Conservation (phyloP, 345 rosid genomes). For the Lepidium africanum region DNA sequence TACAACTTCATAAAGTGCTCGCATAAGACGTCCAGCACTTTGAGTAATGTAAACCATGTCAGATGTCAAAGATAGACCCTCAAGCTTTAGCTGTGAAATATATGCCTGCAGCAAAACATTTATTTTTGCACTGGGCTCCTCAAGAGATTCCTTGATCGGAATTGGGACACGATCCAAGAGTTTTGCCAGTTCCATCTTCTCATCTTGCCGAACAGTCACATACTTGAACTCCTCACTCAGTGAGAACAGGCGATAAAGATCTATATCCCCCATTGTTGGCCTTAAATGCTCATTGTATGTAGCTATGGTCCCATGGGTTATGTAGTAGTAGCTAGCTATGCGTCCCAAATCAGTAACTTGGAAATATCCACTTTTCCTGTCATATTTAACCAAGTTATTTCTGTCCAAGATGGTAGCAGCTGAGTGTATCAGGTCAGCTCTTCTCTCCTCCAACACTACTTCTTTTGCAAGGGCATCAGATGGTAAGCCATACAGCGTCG, state of each 20-base stretch:
- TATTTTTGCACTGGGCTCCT: slow-evolving; percentile 86
- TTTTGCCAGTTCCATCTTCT: slow-evolving; percentile 91
- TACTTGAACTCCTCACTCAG: slow-evolving; percentile 89
- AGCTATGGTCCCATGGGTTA: slow-evolving; percentile 76
- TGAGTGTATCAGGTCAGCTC: slow-evolving; percentile 87
- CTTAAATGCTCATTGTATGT: slow-evolving; percentile 76
- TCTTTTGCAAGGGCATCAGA: slow-evolving; percentile 65
- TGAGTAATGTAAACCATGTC: slow-evolving; percentile 88
- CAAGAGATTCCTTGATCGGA: slow-evolving; percentile 81
- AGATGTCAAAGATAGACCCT: slow-evolving; percentile 77
- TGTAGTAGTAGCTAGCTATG: slow-evolving; percentile 85
- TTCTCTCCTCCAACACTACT: slow-evolving; percentile 61
- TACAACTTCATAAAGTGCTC: slow-evolving; percentile 80
- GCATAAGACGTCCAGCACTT: slow-evolving; percentile 83
- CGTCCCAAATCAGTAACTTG: slow-evolving; percentile 93
- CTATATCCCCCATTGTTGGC: slow-evolving; percentile 85
- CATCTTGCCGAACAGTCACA: slow-evolving; percentile 84
- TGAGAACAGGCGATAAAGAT: slow-evolving; percentile 69
- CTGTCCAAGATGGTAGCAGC: slow-evolving; percentile 84
- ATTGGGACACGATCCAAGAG: slow-evolving; percentile 79
- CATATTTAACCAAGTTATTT: slow-evolving; percentile 76
- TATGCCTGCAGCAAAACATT: slow-evolving; percentile 85
- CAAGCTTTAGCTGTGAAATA: slow-evolving; percentile 81
- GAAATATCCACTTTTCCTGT: slow-evolving; percentile 76
- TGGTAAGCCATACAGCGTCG: slow-evolving; percentile 70